These are phyloP conservation scores for Trichosporon inkin DNA, from an alignment of 1,284 basidiomycete genomes.

Conservation along the genomic window DNA sequence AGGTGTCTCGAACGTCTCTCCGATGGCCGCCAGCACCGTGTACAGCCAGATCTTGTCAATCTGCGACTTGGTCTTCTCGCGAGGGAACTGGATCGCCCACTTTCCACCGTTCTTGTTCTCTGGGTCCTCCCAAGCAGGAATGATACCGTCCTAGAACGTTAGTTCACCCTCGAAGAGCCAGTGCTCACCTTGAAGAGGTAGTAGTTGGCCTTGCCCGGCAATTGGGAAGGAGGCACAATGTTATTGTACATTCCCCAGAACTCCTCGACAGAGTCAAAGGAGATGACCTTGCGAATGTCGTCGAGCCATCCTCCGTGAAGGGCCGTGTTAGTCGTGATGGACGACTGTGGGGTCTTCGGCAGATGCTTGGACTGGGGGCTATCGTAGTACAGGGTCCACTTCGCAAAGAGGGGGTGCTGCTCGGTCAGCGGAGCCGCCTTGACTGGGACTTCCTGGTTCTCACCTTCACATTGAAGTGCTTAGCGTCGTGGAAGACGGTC, in stretches of 20 bases:
- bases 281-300: constrained; percentile 89
- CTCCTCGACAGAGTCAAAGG: constrained; percentile 90
- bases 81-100: constrained; percentile 96
- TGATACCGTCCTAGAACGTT: constrained; percentile 71
- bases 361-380: constrained; percentile 81
- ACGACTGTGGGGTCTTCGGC: constrained; percentile 65
- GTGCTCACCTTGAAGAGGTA: constrained; percentile 82
- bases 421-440: not conserved
- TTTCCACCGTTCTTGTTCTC: constrained; percentile 96
- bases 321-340: constrained; percentile 70
- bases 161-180: constrained; percentile 3
- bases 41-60: constrained; percentile 98
- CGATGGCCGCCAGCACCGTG: constrained; percentile 95
- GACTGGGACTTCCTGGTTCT: constrained; percentile 19
- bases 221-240: constrained; percentile 89
- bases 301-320: constrained; percentile 79
- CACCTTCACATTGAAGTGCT: constrained; percentile 88
- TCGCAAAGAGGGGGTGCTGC: constrained; percentile 83
- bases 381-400: constrained; percentile 98
- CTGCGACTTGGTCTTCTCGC: constrained; percentile 78
- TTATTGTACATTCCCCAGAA: constrained; percentile 99
- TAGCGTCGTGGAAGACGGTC: constrained; percentile 85
- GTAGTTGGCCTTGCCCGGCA: constrained; percentile 95
- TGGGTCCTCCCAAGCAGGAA: constrained; percentile 93
- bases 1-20: constrained; percentile 89